These are phyloP conservation scores for Heliamphora pulchella DNA, from an alignment of 179 eudicot species.

Conservation along the genomic window DNA sequence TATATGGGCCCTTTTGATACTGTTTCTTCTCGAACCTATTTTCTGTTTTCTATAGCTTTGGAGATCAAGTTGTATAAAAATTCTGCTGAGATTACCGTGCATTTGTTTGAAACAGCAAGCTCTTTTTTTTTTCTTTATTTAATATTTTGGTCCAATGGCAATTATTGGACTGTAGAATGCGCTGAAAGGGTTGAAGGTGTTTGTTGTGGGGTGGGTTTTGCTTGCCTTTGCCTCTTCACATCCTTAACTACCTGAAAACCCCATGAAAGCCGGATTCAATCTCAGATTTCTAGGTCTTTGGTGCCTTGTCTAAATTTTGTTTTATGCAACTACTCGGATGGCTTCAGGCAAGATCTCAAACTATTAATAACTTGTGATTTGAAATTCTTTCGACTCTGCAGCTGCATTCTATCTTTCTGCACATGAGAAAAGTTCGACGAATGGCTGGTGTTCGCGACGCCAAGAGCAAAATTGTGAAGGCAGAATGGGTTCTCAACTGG, in stretches of 20 bases:
- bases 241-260: background rate
- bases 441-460: slow-evolving; percentile 79
- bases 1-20: no score
- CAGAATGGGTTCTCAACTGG: slow-evolving; percentile 80
- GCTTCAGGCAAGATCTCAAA: no score
- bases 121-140: no score
- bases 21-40: background rate
- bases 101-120: background rate
- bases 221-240: background rate
- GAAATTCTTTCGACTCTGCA: slow-evolving; percentile 24
- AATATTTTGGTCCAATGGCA: background rate
- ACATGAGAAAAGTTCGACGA: slow-evolving; percentile 63
- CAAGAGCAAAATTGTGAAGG: slow-evolving; percentile 50
- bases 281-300: background rate
- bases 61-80: background rate
- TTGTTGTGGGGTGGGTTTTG: background rate
- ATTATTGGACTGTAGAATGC: background rate
- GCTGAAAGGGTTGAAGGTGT: no score
- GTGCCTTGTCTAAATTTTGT: background rate
- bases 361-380: background rate
- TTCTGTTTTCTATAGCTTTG: background rate
- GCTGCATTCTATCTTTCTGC: slow-evolving; percentile 83
- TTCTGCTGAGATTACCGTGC: background rate
- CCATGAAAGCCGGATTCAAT: background rate
- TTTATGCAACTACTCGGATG: background rate